Percentiles rank a stretch among this genome's conserved stretches.
phyloP scores from a whole-genome alignment of 2,329 filamentous ascomycete genomes.

The Colletotrichum sp. region DNA sequence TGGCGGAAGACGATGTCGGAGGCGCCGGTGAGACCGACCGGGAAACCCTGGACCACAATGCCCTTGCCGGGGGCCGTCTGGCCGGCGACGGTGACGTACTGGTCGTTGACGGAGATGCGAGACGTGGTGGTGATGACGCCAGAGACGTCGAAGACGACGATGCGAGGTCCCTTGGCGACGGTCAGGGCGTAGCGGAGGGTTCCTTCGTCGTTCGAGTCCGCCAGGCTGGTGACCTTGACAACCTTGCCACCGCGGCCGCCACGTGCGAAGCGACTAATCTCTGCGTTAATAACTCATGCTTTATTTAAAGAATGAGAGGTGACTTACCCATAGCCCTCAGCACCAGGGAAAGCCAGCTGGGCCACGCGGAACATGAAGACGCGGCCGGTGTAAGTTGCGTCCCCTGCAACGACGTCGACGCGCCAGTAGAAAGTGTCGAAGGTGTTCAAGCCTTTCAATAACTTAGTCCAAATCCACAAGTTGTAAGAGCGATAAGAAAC shows the following conservation, averaged over 20 bases:
- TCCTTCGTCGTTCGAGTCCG: constrained; percentile 32
- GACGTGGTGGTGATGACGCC: constrained; percentile 51
- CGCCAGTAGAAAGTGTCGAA: constrained; percentile 34
- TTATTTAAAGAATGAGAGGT: not conserved
- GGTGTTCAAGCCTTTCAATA: constrained; percentile 20
- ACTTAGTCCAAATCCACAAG: accelerated
- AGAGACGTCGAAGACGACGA: constrained; percentile 51
- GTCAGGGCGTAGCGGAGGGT: constrained; percentile 40
- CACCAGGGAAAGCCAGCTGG: constrained; percentile 40
- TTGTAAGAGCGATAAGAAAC: not conserved
- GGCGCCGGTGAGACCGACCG: constrained; percentile 33
- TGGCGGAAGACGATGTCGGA: constrained; percentile 30
- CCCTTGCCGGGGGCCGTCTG: constrained; percentile 54
- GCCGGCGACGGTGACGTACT: constrained; percentile 50
- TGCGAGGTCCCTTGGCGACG: constrained; percentile 45
- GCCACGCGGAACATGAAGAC: constrained; percentile 32
- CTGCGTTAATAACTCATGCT: not conserved
- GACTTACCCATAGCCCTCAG: constrained; percentile 37
- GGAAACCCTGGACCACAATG: constrained; percentile 33
- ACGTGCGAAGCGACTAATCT: constrained; percentile 30
- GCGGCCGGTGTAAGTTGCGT: constrained; percentile 26
- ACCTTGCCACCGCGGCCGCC: constrained; percentile 39
- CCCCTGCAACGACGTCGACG: constrained; percentile 28
- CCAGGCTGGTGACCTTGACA: constrained; percentile 39
- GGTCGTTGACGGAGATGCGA: constrained; percentile 46